Conservation (phyloP, 768 basidiomycete species). For the Psilocybe azurescens region DNA sequence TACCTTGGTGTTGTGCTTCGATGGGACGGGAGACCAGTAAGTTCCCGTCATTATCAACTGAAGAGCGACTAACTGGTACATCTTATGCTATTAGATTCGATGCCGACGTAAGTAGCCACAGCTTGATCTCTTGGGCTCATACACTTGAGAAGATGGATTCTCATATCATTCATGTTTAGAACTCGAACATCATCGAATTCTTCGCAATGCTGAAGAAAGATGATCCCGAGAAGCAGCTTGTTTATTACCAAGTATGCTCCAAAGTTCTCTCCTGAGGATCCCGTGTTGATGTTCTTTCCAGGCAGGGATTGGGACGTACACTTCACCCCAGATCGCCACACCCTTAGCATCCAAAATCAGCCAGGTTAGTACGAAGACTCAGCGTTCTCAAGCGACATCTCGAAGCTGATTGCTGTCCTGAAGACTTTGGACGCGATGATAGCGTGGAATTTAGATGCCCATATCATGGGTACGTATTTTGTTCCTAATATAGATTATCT, state of each 20-base stretch:
- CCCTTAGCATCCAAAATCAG: conserved; percentile 48
- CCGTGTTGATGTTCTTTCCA: conserved; percentile 17
- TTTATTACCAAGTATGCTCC: conserved; percentile 56
- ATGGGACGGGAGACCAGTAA: conserved; percentile 58
- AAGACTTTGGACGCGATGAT: conserved; percentile 48
- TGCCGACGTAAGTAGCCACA: conserved; percentile 36
- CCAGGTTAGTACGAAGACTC: conserved; percentile 33
- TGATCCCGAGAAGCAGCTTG: conserved; percentile 52
- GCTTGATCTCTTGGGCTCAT: too few species aligned
- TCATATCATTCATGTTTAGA: conserved; percentile 28
- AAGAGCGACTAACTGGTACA: neutral
- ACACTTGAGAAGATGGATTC: neutral
- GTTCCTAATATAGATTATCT: neutral
- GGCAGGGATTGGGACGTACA: conserved; percentile 63
- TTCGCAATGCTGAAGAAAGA: conserved; percentile 58
- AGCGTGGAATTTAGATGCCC: conserved; percentile 55
- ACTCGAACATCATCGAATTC: conserved; percentile 56
- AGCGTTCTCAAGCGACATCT: neutral
- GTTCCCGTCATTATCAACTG: conserved; percentile 12
- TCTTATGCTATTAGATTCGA: conserved; percentile 34
- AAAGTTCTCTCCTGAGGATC: neutral
- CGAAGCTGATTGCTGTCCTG: neutral
- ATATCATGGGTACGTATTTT: conserved; percentile 49
- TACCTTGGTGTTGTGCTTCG: conserved; percentile 73
- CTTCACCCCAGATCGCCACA: conserved; percentile 45